Base-by-base conservation (phyloP, 2,329 filamentous ascomycete species). In the Periconia sp. region DNA sequence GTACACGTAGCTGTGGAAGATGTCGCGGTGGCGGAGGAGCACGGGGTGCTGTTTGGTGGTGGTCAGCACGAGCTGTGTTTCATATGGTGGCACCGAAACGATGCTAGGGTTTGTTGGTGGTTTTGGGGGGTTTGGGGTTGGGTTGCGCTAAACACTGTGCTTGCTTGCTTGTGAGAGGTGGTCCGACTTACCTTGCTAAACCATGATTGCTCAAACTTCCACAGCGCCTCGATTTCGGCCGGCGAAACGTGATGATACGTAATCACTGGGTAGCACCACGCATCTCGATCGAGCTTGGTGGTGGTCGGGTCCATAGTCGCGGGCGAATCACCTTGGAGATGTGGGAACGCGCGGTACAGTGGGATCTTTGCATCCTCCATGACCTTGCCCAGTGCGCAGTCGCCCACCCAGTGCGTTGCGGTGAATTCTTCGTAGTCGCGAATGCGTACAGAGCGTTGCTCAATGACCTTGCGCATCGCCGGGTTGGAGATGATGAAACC, bases 271-370 rank as follows among this genome's bases (percentile, higher is more conserved):
- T 61, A 67, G 57, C 77, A 80, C 76, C 77, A 79, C 1, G 77
- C 64, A 45, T 66, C 64, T 19, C 70, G 62, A 44, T 70, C 68
- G 57, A 72, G 66, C 52, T 74, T 73, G 45, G 43, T 56, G 15
- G 58, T 57, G 3, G 69, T 63, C 0, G 71, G 78, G 49, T 77
- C 70, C 48, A 79, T 61, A 1, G 73, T 74, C 27, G 72, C 70
- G 6, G 75, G 74, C 6, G 73, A 74, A 55, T 78, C 76, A 50
- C 76, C 74, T 57, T 79, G 78, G 43, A 80, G 69, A 56, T 78
- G 74, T 1, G 78, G 78, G 57, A 73, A 79, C 2, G 71, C 69
- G 48, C 69, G 70, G 13, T 74, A 64, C 17, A 76, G 55, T 5
- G 64, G 65, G 6, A 76, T 57, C 33, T 69, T 70, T 3, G 68